These are phyloP conservation scores for Pyrus betulifolia DNA, from an alignment of 306 rosid species.

Conservation along the genomic window DNA sequence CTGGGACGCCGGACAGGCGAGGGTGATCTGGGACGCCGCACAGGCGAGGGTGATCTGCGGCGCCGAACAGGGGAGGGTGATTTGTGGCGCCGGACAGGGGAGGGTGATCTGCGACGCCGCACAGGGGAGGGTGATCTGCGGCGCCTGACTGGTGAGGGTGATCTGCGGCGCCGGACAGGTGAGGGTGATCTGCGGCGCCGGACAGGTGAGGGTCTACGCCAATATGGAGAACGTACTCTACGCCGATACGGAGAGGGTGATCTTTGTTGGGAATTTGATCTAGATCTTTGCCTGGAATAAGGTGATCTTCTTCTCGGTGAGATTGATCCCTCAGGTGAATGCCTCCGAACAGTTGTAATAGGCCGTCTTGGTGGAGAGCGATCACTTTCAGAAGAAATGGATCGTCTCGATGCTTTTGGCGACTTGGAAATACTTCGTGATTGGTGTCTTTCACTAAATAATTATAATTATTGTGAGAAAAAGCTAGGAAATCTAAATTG, in stretches of 20 bases:
- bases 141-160: conserved; percentile 15
- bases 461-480: conserved; percentile 3
- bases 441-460: conserved; percentile 34
- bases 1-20: conserved; percentile 13
- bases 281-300: conserved; percentile 20
- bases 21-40: conserved; percentile 18
- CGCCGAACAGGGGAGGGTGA: conserved; percentile 19
- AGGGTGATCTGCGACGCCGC: neutral
- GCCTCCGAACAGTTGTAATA: conserved; percentile 43
- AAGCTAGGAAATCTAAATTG: conserved; percentile 1
- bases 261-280: conserved; percentile 13
- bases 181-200: conserved; percentile 25
- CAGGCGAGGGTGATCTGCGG: conserved; percentile 12
- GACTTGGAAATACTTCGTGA: conserved; percentile 63
- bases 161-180: conserved; percentile 12
- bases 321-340: conserved; percentile 40
- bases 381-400: conserved; percentile 40
- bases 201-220: conserved; percentile 11
- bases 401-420: conserved; percentile 39
- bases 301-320: conserved; percentile 25
- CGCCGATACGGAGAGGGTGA: conserved; percentile 25
- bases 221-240: conserved; percentile 13
- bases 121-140: neutral
- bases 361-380: conserved; percentile 42
- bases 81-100: neutral